These are phyloP conservation scores for Sugiyamaella xylanicola DNA, from an alignment of 1,139 yeast species.

Conservation along the genomic window DNA sequence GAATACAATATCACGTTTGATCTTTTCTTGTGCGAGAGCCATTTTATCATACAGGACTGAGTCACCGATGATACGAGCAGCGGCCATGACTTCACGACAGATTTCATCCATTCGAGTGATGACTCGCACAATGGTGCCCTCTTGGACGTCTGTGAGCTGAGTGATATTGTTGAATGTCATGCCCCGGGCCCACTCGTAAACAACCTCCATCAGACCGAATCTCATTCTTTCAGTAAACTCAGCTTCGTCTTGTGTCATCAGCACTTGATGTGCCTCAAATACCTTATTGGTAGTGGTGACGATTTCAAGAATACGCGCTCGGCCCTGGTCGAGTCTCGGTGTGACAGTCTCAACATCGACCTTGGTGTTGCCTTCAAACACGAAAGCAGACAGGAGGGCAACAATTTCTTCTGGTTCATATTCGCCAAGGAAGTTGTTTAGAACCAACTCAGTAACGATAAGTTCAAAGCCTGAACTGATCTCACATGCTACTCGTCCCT, in stretches of 20 bases:
- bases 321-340: constrained; percentile 82
- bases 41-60: constrained; percentile 82
- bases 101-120: constrained; percentile 92
- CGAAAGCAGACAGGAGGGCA: constrained; percentile 87
- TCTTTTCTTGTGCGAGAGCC: constrained; percentile 90
- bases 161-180: constrained; percentile 88
- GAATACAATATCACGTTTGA: constrained; percentile 94
- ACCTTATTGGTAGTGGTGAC: constrained; percentile 64
- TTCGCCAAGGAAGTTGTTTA: constrained; percentile 89
- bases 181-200: constrained; percentile 98
- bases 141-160: constrained; percentile 85
- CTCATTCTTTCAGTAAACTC: constrained; percentile 80
- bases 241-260: constrained; percentile 80
- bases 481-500: constrained; percentile 88
- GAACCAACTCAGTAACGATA: constrained; percentile 80
- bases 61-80: constrained; percentile 94
- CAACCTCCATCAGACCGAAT: constrained; percentile 89
- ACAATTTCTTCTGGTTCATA: constrained; percentile 96
- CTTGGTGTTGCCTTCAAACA: constrained; percentile 81
- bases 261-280: constrained; percentile 68
- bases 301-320: constrained; percentile 66
- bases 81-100: constrained; percentile 91
- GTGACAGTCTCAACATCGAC: constrained; percentile 63
- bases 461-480: constrained; percentile 90
- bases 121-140: constrained; percentile 97